Evolutionary conservation across 192 early-diverging fungal genomes (phyloP).

Genomic region (Haplosporangium gracile): DNA sequence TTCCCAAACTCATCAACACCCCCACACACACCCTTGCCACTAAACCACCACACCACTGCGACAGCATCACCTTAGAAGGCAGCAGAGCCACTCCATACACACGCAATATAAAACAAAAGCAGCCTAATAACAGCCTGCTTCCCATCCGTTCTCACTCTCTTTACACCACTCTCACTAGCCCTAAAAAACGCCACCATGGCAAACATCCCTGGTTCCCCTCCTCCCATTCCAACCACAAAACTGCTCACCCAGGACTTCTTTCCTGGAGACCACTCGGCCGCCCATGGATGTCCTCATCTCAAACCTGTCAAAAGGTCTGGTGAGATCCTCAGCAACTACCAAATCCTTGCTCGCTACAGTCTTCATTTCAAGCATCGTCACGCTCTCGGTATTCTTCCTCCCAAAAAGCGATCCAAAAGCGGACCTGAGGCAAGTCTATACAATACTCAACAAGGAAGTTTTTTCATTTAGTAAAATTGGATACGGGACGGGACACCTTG

Average conservation of each 20-base stretch:
- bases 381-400: slow-evolving; percentile 47
- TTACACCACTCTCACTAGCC: background rate
- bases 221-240: slow-evolving; percentile 36
- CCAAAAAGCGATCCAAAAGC: slow-evolving; percentile 31
- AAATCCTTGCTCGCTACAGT: slow-evolving; percentile 46
- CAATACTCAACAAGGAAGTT: background rate
- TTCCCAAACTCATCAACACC: background rate
- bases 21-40: background rate
- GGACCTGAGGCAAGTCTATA: slow-evolving; percentile 28
- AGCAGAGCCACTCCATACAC: background rate
- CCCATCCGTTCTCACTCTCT: background rate
- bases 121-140: background rate
- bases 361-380: slow-evolving; percentile 50
- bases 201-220: slow-evolving; percentile 15
- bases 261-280: slow-evolving; percentile 41
- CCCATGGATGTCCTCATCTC: slow-evolving; percentile 48
- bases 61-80: no score
- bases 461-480: background rate
- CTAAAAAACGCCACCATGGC: slow-evolving; percentile 18
- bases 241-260: slow-evolving; percentile 55
- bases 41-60: background rate
- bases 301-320: slow-evolving; percentile 36
- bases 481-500: background rate
- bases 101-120: no score
- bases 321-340: slow-evolving; percentile 52